Evolutionary conservation across 1,284 basidiomycete species (phyloP).

Genomic region (Pholiota adiposa): DNA sequence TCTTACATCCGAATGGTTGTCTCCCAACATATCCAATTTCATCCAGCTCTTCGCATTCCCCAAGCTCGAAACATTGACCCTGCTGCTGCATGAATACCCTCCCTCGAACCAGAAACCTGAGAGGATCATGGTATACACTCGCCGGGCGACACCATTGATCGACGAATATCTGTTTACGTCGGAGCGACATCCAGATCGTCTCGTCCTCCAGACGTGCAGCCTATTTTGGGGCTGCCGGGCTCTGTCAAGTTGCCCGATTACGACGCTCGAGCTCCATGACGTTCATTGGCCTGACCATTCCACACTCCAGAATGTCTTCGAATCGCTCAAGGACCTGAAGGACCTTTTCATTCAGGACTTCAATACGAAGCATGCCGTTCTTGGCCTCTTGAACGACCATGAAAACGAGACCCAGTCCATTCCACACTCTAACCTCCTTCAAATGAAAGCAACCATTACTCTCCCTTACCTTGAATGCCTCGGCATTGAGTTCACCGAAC

Average conservation of each 20-base stretch:
- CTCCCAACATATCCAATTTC: constrained; percentile 22
- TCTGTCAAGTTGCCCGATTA: constrained; percentile 18
- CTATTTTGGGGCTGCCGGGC: constrained; percentile 4
- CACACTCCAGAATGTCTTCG: constrained; percentile 21
- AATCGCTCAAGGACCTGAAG: constrained; percentile 8
- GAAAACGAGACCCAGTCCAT: background rate
- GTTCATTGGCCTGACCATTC: constrained; percentile 23
- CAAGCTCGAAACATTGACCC: constrained; percentile 21
- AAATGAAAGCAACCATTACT: background rate
- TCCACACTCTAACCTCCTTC: background rate
- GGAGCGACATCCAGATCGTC: background rate
- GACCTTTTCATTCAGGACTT: background rate
- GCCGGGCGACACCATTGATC: constrained; percentile 12
- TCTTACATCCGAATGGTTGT: constrained; percentile 31
- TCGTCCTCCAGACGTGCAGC: constrained; percentile 1
- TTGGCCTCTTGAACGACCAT: background rate
- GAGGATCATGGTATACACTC: constrained; percentile 24
- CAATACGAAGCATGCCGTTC: background rate
- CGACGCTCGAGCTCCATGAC: constrained; percentile 23
- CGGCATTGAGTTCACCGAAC: background rate
- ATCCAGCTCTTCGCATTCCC: constrained; percentile 28
- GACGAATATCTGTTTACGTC: background rate
- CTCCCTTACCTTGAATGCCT: background rate
- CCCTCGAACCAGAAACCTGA: background rate
- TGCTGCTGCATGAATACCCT: constrained; percentile 15